phyloP scores from a whole-genome alignment of 208 protist genomes.

The Trypanosoma mega region DNA sequence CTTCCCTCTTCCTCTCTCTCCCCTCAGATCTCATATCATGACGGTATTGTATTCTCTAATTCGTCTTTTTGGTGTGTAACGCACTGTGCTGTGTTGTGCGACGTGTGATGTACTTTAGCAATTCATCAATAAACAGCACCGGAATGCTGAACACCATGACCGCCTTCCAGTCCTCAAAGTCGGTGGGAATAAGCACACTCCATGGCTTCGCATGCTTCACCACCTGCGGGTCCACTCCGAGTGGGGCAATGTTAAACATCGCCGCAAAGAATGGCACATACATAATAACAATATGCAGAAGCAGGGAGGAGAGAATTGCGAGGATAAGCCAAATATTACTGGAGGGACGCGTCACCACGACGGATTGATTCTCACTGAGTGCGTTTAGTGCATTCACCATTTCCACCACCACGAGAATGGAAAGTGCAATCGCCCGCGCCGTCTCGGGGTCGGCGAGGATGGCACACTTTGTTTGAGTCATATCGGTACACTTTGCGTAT shows the following conservation, averaged over 20 bases:
- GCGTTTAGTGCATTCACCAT: conserved; percentile 96
- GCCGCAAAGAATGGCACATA: conserved; percentile 86
- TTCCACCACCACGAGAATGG: conserved; percentile 93
- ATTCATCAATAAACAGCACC: conserved; percentile 94
- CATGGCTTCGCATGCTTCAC: conserved; percentile 51
- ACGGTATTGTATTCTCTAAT: conserved; percentile 2
- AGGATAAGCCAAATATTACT: conserved; percentile 82
- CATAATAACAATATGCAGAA: conserved; percentile 91
- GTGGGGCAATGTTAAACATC: conserved; percentile 86
- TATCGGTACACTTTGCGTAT: conserved; percentile 55
- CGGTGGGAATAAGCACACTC: conserved; percentile 63
- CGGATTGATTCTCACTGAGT: conserved; percentile 92
- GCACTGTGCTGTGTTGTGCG: conserved; percentile 10
- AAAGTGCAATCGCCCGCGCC: conserved; percentile 87
- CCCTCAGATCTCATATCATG: background rate
- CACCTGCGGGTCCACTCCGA: conserved; percentile 59
- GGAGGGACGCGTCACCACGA: conserved; percentile 62
- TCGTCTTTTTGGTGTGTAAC: background rate
- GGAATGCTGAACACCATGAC: conserved; percentile 90
- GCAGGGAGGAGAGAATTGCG: conserved; percentile 80
- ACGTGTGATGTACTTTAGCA: conserved; percentile 83
- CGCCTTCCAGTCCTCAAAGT: conserved; percentile 87
- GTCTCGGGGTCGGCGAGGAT: conserved; percentile 59
- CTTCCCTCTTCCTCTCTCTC: background rate
- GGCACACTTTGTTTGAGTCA: conserved; percentile 47